Conservation (phyloP, 306 rosid genomes). For the Macrotyloma uniflorum region DNA sequence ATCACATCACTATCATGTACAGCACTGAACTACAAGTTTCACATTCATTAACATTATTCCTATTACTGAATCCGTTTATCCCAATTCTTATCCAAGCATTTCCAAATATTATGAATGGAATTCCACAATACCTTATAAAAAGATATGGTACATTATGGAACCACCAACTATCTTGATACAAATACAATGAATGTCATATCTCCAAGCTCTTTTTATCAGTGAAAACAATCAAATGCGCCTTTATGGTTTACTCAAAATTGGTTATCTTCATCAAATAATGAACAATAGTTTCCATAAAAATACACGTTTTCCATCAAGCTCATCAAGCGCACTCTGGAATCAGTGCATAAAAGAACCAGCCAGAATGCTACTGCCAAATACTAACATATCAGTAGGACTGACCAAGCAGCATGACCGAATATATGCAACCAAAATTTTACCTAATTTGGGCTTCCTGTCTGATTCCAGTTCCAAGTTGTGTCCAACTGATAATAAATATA, state of each 20-base stretch:
- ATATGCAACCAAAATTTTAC: neutral
- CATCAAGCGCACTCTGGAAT: no score
- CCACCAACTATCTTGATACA: neutral
- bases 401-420: neutral
- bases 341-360: neutral
- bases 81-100: neutral
- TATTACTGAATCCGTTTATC: neutral
- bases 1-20: neutral
- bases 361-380: neutral
- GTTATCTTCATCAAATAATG: neutral
- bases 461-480: neutral
- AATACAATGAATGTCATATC: neutral
- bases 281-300: neutral
- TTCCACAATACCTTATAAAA: neutral
- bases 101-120: neutral
- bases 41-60: neutral
- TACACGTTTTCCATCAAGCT: neutral
- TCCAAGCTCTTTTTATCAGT: neutral
- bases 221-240: neutral
- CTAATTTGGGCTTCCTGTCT: neutral
- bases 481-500: neutral
- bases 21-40: neutral
- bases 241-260: neutral
- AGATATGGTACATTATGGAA: neutral
- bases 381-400: neutral